Conservation (phyloP, 164 flowering plant genomes). For the Platanus orientalis region DNA sequence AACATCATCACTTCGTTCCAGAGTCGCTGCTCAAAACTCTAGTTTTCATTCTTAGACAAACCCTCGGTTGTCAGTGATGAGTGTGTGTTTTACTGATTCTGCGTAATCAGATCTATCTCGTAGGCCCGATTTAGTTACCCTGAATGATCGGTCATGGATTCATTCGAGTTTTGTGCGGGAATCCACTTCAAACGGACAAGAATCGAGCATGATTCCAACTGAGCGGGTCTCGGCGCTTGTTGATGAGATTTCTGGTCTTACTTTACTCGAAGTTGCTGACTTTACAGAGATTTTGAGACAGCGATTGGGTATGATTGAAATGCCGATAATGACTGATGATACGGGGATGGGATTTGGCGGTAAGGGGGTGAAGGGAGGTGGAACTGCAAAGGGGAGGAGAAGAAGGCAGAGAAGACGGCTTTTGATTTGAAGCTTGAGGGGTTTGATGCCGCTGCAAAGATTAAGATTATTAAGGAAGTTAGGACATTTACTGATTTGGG, state of each 20-base stretch:
- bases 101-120: background rate
- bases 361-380: slow-evolving; percentile 31
- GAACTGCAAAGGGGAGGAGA: slow-evolving; percentile 44
- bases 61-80: background rate
- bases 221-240: slow-evolving; percentile 55
- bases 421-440: slow-evolving; percentile 85
- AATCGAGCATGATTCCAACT: slow-evolving; percentile 18
- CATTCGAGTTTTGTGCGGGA: slow-evolving; percentile 12
- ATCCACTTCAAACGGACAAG: slow-evolving; percentile 11
- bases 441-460: slow-evolving; percentile 73
- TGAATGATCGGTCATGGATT: slow-evolving; percentile 1
- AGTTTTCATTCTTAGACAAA: background rate
- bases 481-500: slow-evolving; percentile 65
- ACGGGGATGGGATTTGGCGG: slow-evolving; percentile 67
- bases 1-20: background rate
- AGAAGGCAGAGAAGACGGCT: slow-evolving; percentile 68
- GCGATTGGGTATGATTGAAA: slow-evolving; percentile 50
- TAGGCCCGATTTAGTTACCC: background rate
- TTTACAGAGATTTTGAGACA: slow-evolving; percentile 60
- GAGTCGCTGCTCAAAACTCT: background rate
- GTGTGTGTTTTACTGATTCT: background rate
- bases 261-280: slow-evolving; percentile 66
- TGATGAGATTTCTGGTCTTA: slow-evolving; percentile 61
- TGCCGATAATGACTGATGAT: slow-evolving; percentile 85
- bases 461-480: slow-evolving; percentile 90